A percentile compares a stretch with the other conserved stretches of the same genome.
These are phyloP conservation scores for Neonectria hederae DNA, from an alignment of 2,329 filamentous ascomycete species.

Conservation along the genomic window DNA sequence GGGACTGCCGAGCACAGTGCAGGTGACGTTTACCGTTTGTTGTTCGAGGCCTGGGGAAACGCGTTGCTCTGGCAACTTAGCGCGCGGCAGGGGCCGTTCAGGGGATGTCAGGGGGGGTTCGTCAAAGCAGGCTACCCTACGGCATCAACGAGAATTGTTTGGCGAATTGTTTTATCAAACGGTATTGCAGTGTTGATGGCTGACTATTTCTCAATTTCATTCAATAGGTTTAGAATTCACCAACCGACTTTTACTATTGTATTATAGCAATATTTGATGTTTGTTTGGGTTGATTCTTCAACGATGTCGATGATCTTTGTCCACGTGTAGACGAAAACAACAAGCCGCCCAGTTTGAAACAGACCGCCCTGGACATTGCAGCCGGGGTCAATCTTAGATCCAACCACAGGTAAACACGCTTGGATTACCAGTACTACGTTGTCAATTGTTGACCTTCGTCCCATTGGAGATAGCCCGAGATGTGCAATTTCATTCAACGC, in stretches of 20 bases:
- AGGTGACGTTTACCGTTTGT: slow-evolving; percentile 41
- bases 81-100: slow-evolving; percentile 23
- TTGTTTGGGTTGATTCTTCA: not conserved
- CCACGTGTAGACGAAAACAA: not conserved
- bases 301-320: not conserved
- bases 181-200: not conserved
- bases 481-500: not conserved
- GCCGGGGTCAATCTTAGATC: not conserved
- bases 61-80: slow-evolving; percentile 38
- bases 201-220: not conserved
- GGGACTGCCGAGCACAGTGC: slow-evolving; percentile 28
- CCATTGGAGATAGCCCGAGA: not conserved
- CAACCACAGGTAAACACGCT: not conserved
- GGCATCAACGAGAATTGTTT: not conserved
- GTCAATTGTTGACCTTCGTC: not conserved
- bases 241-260: not conserved
- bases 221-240: not conserved
- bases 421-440: not conserved
- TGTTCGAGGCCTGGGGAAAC: slow-evolving; percentile 22
- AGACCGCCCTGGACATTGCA: not conserved
- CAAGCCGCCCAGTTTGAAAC: not conserved
- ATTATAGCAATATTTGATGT: too few species aligned
- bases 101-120: slow-evolving; percentile 27
- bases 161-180: too few species aligned
- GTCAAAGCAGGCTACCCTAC: not conserved